Percentiles rank a stretch among this genome's conserved stretches.
Conservation (phyloP, 768 basidiomycete genomes). For the Mycena olivaceomarginata region DNA sequence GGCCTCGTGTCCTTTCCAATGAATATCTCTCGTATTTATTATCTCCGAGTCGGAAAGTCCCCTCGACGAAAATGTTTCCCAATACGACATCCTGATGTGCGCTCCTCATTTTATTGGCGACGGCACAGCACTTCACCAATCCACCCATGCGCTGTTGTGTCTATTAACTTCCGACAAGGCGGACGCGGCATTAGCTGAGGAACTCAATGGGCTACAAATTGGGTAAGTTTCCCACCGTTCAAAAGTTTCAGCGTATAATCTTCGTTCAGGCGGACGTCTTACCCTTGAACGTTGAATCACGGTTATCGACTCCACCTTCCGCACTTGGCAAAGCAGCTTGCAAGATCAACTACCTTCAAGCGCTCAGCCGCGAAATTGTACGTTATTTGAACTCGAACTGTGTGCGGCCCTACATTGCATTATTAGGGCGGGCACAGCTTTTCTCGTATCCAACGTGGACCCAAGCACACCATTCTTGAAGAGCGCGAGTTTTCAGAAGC, state of each 20-base stretch:
- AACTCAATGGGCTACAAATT: slow-evolving; percentile 44
- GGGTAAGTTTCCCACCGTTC: slow-evolving; percentile 41
- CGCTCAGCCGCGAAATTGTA: slow-evolving; percentile 68
- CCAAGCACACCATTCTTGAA: slow-evolving; percentile 58
- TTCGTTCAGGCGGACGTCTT: slow-evolving; percentile 43
- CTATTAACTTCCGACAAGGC: slow-evolving; percentile 54
- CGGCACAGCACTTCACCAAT: slow-evolving; percentile 79
- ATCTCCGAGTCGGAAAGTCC: slow-evolving; percentile 41
- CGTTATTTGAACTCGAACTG: slow-evolving; percentile 32
- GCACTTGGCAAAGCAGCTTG: slow-evolving; percentile 60
- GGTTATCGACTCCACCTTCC: slow-evolving; percentile 45
- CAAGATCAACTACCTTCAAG: slow-evolving; percentile 67
- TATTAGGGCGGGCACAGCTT: slow-evolving; percentile 76
- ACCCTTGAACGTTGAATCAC: slow-evolving; percentile 53
- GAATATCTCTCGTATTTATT: slow-evolving; percentile 71
- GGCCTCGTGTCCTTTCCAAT: slow-evolving; percentile 73
- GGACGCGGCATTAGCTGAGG: slow-evolving; percentile 45
- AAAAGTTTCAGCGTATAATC: not conserved
- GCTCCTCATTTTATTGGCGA: slow-evolving; percentile 83
- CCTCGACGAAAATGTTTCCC: slow-evolving; percentile 26
- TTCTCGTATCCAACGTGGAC: slow-evolving; percentile 57
- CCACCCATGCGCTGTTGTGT: slow-evolving; percentile 78
- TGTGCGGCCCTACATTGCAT: not conserved
- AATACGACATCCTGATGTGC: slow-evolving; percentile 71
- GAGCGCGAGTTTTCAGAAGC: slow-evolving; percentile 52